Conservation (phyloP, 176 grass and related monocot genomes). For the Musa schizocarpa region DNA sequence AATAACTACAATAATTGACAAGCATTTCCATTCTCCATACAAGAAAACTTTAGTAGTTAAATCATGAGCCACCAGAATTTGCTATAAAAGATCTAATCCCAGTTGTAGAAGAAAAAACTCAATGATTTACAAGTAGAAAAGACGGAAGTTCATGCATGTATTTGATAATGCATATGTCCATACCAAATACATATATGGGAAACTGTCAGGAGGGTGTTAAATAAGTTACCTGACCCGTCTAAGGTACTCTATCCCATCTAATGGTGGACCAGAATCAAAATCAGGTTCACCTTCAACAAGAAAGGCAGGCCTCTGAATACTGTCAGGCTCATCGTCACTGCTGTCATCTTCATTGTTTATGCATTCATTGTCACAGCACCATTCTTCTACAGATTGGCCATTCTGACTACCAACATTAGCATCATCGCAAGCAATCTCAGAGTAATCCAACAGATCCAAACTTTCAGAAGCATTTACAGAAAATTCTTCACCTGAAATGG, state of each 20-base stretch:
- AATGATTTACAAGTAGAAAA: background rate
- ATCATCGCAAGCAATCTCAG: background rate
- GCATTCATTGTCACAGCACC: slow-evolving; percentile 19
- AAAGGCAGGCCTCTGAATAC: slow-evolving; percentile 79
- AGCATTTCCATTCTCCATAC: background rate
- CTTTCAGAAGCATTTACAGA: slow-evolving; percentile 11
- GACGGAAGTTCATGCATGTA: background rate
- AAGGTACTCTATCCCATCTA: slow-evolving; percentile 85
- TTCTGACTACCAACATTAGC: background rate
- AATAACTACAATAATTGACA: background rate
- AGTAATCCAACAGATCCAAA: background rate
- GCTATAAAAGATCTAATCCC: too few relatives aligned
- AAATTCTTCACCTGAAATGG: slow-evolving; percentile 1
- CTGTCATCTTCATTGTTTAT: slow-evolving; percentile 32
- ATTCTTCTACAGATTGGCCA: slow-evolving; percentile 7
- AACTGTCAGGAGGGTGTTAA: background rate
- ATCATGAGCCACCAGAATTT: background rate
- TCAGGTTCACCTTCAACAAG: slow-evolving; percentile 76
- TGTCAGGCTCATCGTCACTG: slow-evolving; percentile 52
- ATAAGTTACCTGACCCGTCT: slow-evolving; percentile 66
- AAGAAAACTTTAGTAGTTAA: background rate
- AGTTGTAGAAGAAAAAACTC: background rate
- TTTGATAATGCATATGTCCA: background rate
- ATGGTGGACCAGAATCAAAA: slow-evolving; percentile 69
- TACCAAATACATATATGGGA: background rate